A percentile compares a stretch with the other conserved stretches of the same genome.
Conservation (phyloP, 78 protist species). For the Bodo saltans region DNA sequence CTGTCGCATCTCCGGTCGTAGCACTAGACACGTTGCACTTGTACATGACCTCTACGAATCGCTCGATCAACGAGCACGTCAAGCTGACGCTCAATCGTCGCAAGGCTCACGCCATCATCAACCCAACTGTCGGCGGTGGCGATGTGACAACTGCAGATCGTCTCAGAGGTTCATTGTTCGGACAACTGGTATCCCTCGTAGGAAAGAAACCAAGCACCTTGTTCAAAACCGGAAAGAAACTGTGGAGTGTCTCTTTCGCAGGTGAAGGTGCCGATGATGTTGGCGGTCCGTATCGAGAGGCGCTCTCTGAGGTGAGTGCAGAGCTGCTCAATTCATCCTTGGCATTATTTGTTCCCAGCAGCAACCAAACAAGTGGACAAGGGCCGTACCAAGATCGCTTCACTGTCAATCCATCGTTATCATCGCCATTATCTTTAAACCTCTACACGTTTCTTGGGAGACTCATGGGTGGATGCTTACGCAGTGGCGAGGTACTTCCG, state of each 20-base stretch:
- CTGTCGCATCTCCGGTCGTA: too few species aligned
- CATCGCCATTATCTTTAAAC: neutral
- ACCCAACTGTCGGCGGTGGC: too few species aligned
- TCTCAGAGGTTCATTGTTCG: too few species aligned
- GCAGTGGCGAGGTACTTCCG: neutral
- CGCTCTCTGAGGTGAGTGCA: constrained; percentile 28
- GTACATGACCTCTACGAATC: too few species aligned
- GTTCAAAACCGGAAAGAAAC: too few species aligned
- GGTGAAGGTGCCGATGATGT: constrained; percentile 41
- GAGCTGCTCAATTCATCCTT: constrained; percentile 1
- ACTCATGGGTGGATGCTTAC: constrained; percentile 28
- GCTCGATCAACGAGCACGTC: too few species aligned
- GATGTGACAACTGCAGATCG: too few species aligned
- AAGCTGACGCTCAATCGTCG: too few species aligned
- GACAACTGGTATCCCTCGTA: too few species aligned
- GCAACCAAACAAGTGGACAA: neutral
- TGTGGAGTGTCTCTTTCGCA: constrained; percentile 25
- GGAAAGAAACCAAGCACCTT: too few species aligned
- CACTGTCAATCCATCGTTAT: neutral
- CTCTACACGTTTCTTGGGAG: constrained; percentile 8
- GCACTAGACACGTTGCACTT: too few species aligned
- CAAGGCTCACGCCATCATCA: too few species aligned
- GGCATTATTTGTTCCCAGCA: neutral
- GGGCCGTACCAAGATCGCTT: constrained; percentile 1
- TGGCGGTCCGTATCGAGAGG: constrained; percentile 46